Evolutionary conservation across 345 rosid species (phyloP), one percentile per base, ranked within the genome.

Genomic region (Gossypium anomalum): DNA sequence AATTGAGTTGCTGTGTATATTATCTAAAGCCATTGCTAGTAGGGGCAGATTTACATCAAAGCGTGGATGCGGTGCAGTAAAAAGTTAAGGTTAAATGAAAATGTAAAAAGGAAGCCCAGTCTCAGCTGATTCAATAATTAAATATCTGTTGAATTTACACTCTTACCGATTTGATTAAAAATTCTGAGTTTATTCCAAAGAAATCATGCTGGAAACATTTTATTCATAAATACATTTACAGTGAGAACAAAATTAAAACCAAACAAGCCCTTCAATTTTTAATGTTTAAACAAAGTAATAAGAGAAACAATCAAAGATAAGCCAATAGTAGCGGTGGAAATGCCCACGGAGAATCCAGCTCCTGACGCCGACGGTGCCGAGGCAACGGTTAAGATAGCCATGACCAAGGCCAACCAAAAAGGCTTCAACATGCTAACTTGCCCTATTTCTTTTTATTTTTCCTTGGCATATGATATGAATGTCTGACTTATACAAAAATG

Each of bases 361-460:
- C 86, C 84, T 2, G 77, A 56, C 1, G 84, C 79, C 20, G 85
- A 74, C 1, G 85, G 86, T 1, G 85, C 82, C 13, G 34, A 29
- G 34, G 34, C 34, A 55, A 55, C 77, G 62, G 57, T 47, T 23
- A 45, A 10, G 48, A 72, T 14, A 4, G 70, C 75, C 2, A 71
- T 15, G 22, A 76, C 20, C 64, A 71, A 34, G 9, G 77, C 48
- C 29, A 77, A 19, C 7, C 67, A 63, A 51, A 80, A 49, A 38
- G 78, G 58, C 7, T 45, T 23, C 27, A 67, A 67, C 80, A 73
- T 11, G 78, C 57, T 79, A 48, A 44, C 19, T 70, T 75, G 80
- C 1, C 83, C 85, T 86, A 80, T 82, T 63, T 45, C 44, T 7
- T 34, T 34, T 4, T 34, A 34, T 4, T 27, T 27, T 27, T 27